These are phyloP conservation scores for Fragaria nilgerrensis DNA, from an alignment of 306 rosid genomes.

Conservation along the genomic window DNA sequence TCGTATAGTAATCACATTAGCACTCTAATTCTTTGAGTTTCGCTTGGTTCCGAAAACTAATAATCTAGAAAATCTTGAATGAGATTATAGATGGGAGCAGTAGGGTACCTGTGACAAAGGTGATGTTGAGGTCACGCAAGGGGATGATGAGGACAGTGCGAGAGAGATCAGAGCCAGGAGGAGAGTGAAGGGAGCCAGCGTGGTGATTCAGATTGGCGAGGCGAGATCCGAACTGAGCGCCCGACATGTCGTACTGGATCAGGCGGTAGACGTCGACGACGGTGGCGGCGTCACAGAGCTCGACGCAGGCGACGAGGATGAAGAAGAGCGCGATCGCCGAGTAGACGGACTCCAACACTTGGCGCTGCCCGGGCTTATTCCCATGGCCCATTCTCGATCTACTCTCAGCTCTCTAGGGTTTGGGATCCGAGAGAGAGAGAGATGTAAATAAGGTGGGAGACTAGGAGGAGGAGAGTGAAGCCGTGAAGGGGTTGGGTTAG, in stretches of 20 bases:
- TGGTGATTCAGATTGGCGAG: constrained; percentile 89
- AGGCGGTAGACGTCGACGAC: constrained; percentile 94
- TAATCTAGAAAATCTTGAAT: not conserved
- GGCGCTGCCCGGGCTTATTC: constrained; percentile 39
- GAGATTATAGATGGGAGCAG: not conserved
- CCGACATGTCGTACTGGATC: constrained; percentile 90
- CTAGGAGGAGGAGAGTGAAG: not conserved
- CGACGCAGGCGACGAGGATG: constrained; percentile 80
- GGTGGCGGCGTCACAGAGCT: constrained; percentile 93
- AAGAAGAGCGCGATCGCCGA: constrained; percentile 72
- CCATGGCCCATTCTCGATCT: constrained; percentile 40
- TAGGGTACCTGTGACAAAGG: constrained; percentile 66
- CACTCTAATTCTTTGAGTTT: not conserved
- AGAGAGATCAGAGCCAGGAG: constrained; percentile 87
- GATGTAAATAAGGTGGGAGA: not conserved
- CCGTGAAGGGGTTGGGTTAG: not conserved
- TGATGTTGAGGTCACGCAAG: constrained; percentile 73
- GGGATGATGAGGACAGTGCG: constrained; percentile 88
- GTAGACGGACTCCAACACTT: constrained; percentile 62
- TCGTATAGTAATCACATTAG: not conserved
- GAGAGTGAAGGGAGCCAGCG: constrained; percentile 76
- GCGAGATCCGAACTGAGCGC: constrained; percentile 91
- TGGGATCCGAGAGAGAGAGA: constrained; percentile 5
- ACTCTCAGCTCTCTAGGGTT: constrained; percentile 34
- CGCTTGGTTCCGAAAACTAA: not conserved